These are phyloP conservation scores for Coniophora puteana DNA, from an alignment of 1,284 basidiomycete genomes.

Conservation along the genomic window DNA sequence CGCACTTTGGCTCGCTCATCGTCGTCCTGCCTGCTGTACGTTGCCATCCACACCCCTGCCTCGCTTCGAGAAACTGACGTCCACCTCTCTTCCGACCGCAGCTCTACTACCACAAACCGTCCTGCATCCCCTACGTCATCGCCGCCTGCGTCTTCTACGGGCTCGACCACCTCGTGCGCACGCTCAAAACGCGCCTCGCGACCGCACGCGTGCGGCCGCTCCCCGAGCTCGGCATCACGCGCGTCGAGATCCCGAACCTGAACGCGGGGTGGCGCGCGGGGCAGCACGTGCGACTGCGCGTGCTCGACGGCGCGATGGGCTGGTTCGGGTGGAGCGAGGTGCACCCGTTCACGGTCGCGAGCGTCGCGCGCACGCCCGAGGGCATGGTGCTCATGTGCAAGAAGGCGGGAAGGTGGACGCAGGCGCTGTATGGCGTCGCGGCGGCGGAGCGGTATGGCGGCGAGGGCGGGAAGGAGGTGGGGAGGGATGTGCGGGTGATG, in stretches of 20 bases:
- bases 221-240: slow-evolving; percentile 55
- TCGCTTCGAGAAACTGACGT: slow-evolving; percentile 1
- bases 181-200: slow-evolving; percentile 64
- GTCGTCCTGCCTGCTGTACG: slow-evolving; percentile 49
- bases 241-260: slow-evolving; percentile 54
- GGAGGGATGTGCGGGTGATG: slow-evolving; percentile 48
- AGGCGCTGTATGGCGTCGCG: slow-evolving; percentile 52
- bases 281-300: slow-evolving; percentile 77
- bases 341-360: slow-evolving; percentile 82
- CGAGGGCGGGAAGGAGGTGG: slow-evolving; percentile 29
- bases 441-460: slow-evolving; percentile 40
- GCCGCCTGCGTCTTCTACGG: slow-evolving; percentile 56
- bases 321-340: slow-evolving; percentile 58
- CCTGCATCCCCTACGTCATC: slow-evolving; percentile 45
- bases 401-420: slow-evolving; percentile 66
- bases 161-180: slow-evolving; percentile 62
- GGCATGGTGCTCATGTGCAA: slow-evolving; percentile 65
- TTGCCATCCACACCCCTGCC: slow-evolving; percentile 2
- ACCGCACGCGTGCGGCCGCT: slow-evolving; percentile 54
- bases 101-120: slow-evolving; percentile 44
- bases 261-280: slow-evolving; percentile 82
- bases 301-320: slow-evolving; percentile 57
- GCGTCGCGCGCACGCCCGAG: slow-evolving; percentile 36
- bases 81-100: slow-evolving; percentile 16
- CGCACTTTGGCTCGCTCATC: slow-evolving; percentile 44